Evolutionary conservation across 2,329 filamentous ascomycete species (phyloP), one percentile per base, ranked within the genome.

Genomic region (Hymenoscyphus linearis): DNA sequence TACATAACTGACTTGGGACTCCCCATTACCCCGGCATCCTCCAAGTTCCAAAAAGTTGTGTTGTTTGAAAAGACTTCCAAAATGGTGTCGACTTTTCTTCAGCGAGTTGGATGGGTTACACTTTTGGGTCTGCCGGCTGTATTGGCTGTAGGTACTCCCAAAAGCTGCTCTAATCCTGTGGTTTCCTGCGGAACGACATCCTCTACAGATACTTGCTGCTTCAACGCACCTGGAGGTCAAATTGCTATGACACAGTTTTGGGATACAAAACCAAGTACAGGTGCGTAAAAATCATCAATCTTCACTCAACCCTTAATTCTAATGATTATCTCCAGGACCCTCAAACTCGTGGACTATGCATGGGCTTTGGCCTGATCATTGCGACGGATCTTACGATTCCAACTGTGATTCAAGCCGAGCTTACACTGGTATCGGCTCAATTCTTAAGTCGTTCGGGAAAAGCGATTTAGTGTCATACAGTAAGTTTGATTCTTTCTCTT

Each of bases 231-330:
- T 0, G 85, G 87, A 4, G 89, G 89, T 2, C 83, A 89, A 64
- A 76, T 92, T 55, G 79, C 92, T 4, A 84, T 85, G 74, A 92
- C 89, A 1, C 89, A 92, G 67, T 92, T 92, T 76, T 92, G 89
- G 89, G 88, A 92, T 70, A 82, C 84, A 1, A 72, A 81, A 62
- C 87, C 87, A 1, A 76, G 81, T 1, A 81, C 84, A 3, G 66
- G 65, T 66, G 61, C 54, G 27, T 53, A 14, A 40, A 31, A n/a
- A 14, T 31, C 14, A 18, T 31, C 9, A 34, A 18, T n/a, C 27
- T 25, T 26, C 9, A 16, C 52, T 9, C 31, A 31, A 31, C 10
- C 5, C 31, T 34, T 40, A 50, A 25, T 27, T 36, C 26, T 18
- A 18, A 25, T 35, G 18, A 16, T 14, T 47, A 22, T 2, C 59